A percentile compares a stretch with the other conserved stretches of the same genome.
phyloP scores from a whole-genome alignment of 495 filamentous ascomycete species.

The Darksidea phi region DNA sequence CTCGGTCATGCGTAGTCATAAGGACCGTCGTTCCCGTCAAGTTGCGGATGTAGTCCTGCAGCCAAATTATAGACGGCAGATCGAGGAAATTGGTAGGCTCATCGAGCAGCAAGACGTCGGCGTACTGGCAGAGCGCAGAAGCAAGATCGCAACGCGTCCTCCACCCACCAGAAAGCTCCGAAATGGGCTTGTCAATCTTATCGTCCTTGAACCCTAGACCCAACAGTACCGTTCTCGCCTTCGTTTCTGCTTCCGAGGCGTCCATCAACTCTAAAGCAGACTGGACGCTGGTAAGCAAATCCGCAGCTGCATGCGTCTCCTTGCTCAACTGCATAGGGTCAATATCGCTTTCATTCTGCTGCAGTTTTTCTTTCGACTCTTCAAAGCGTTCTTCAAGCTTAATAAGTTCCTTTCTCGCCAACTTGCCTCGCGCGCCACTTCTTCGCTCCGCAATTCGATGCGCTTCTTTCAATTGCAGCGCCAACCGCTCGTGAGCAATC shows the following conservation, averaged over 20 bases:
- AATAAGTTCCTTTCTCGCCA: conserved; percentile 68
- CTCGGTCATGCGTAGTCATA: conserved; percentile 76
- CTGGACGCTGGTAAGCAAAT: conserved; percentile 38
- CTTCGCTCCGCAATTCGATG: conserved; percentile 70
- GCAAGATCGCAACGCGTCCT: conserved; percentile 70
- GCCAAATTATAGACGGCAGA: conserved; percentile 77
- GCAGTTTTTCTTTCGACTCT: conserved; percentile 47
- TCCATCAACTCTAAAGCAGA: conserved; percentile 34
- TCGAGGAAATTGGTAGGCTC: conserved; percentile 87
- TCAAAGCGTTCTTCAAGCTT: conserved; percentile 62
- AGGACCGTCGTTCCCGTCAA: conserved; percentile 58
- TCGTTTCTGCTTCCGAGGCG: conserved; percentile 37
- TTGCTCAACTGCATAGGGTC: conserved; percentile 24
- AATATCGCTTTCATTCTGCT: conserved; percentile 32
- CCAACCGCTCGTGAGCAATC: conserved; percentile 58
- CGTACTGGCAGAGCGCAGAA: conserved; percentile 62
- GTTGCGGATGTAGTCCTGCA: conserved; percentile 65
- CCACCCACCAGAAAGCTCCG: conserved; percentile 75
- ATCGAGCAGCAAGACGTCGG: conserved; percentile 79
- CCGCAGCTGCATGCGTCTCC: conserved; percentile 37
- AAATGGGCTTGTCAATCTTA: conserved; percentile 55
- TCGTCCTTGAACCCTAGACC: conserved; percentile 70
- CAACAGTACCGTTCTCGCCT: conserved; percentile 37
- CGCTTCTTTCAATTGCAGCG: conserved; percentile 61
- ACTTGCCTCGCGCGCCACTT: conserved; percentile 69